phyloP scores from a whole-genome alignment of 306 rosid species.

The Carpinus viminea region DNA sequence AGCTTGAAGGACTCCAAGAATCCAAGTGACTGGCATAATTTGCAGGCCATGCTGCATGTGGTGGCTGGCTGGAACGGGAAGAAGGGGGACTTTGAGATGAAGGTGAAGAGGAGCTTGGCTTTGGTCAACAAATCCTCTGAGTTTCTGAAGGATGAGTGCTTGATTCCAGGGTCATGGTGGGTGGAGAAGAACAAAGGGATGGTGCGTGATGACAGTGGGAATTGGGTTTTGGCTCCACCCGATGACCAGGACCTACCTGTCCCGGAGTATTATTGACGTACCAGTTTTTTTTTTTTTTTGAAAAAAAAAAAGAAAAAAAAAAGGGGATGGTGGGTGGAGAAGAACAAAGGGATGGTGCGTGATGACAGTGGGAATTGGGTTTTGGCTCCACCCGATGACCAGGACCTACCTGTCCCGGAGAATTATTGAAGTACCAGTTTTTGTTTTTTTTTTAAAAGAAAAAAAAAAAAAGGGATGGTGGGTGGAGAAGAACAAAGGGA shows the following conservation, averaged over 20 bases:
- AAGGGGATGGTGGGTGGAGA: too few relatives aligned
- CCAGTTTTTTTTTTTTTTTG: too few relatives aligned
- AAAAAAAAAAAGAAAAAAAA: too few relatives aligned
- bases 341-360: too few relatives aligned
- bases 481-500: conserved; percentile 72
- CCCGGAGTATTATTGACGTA: conserved; percentile 36
- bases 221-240: conserved; percentile 51
- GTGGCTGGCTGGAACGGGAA: conserved; percentile 80
- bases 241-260: conserved; percentile 58
- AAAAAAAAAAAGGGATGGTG: too few relatives aligned
- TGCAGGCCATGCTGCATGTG: conserved; percentile 68
- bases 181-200: conserved; percentile 69
- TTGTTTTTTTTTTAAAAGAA: too few relatives aligned
- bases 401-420: too few relatives aligned
- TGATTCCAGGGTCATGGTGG: conserved; percentile 64
- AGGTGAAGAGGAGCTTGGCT: conserved; percentile 65
- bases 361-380: too few relatives aligned
- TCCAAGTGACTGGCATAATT: conserved; percentile 66
- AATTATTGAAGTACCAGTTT: too few relatives aligned
- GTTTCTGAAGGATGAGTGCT: conserved; percentile 38
- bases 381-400: too few relatives aligned
- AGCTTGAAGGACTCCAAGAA: conserved; percentile 57
- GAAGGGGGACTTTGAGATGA: conserved; percentile 45
- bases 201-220: conserved; percentile 52
- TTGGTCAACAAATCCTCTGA: conserved; percentile 64